Evolutionary conservation across 139 green algal genomes (phyloP).

Genomic region (Haematococcus sp.): DNA sequence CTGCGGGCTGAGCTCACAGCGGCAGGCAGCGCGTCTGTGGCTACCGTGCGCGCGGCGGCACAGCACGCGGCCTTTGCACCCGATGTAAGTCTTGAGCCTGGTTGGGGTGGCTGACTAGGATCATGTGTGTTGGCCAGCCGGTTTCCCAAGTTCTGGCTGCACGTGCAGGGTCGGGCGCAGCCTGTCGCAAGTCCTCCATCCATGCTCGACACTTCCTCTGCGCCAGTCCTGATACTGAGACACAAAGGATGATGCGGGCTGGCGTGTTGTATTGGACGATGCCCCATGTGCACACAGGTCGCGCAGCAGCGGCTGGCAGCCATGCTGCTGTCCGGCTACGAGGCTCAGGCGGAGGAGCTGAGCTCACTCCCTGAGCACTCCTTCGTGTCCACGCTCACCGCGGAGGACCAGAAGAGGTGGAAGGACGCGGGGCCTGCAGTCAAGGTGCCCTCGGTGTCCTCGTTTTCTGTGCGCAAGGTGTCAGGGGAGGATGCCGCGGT

Average conservation of each 20-base stretch:
- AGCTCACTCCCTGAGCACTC: constrained; percentile 8
- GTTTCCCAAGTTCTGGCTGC: too few relatives aligned
- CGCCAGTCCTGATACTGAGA: too few relatives aligned
- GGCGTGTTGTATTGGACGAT: too few relatives aligned
- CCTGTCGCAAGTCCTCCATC: too few relatives aligned
- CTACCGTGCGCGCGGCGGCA: neutral
- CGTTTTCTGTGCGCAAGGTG: constrained; percentile 12
- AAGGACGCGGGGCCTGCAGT: constrained; percentile 8
- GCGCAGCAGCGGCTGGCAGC: too few relatives aligned
- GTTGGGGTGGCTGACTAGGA: neutral
- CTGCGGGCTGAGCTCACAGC: constrained; percentile 6
- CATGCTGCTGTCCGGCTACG: neutral
- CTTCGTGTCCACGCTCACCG: constrained; percentile 10
- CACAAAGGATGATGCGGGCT: too few relatives aligned
- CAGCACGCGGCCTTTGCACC: neutral
- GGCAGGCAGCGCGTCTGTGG: constrained; percentile 4
- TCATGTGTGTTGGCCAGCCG: too few relatives aligned
- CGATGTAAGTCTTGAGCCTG: too few relatives aligned
- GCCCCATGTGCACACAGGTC: neutral
- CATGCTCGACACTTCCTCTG: too few relatives aligned
- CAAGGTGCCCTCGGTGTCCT: constrained; percentile 20
- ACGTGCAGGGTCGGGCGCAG: too few relatives aligned
- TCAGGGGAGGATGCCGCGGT: neutral
- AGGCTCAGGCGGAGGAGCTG: neutral
- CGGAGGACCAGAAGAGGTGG: constrained; percentile 20